phyloP scores from a whole-genome alignment of 441 rosid species.

The Eugenia klotzschiana region DNA sequence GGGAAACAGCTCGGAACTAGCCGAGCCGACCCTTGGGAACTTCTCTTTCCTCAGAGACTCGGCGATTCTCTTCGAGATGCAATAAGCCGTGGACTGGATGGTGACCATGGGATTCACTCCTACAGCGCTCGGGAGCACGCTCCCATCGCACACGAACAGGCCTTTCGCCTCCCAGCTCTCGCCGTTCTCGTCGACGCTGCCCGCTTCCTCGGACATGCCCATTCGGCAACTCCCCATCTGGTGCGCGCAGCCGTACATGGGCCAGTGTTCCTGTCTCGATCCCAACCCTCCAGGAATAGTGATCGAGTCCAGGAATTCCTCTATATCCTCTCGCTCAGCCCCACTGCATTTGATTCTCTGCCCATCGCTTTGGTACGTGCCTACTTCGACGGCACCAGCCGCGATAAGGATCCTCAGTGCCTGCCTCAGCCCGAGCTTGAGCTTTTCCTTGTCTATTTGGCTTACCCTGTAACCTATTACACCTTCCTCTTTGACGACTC shows the following conservation, averaged over 20 bases:
- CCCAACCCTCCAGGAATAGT: slow-evolving; percentile 24
- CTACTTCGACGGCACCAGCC: slow-evolving; percentile 91
- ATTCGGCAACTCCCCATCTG: slow-evolving; percentile 96
- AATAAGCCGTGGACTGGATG: slow-evolving; percentile 72
- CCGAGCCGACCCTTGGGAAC: neutral
- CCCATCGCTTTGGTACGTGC: slow-evolving; percentile 78
- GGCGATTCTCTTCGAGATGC: slow-evolving; percentile 49
- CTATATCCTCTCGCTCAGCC: slow-evolving; percentile 23
- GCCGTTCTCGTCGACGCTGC: slow-evolving; percentile 62
- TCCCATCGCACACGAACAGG: slow-evolving; percentile 71
- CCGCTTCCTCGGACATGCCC: slow-evolving; percentile 42
- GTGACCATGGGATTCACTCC: slow-evolving; percentile 97
- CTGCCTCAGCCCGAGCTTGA: slow-evolving; percentile 50
- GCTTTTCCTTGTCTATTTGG: slow-evolving; percentile 36
- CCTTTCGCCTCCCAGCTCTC: slow-evolving; percentile 94
- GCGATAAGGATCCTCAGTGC: slow-evolving; percentile 63
- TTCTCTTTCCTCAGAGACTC: slow-evolving; percentile 9
- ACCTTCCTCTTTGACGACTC: slow-evolving; percentile 45
- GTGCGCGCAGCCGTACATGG: slow-evolving; percentile 51
- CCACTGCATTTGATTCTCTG: slow-evolving; percentile 57
- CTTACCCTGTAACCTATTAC: slow-evolving; percentile 32
- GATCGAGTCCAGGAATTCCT: slow-evolving; percentile 47
- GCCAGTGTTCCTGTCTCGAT: slow-evolving; percentile 34
- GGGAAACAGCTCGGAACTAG: neutral
- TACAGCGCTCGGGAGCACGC: slow-evolving; percentile 64